Conservation (phyloP, 73 alveolate genomes). For the Tetrahymena elliotti region DNA sequence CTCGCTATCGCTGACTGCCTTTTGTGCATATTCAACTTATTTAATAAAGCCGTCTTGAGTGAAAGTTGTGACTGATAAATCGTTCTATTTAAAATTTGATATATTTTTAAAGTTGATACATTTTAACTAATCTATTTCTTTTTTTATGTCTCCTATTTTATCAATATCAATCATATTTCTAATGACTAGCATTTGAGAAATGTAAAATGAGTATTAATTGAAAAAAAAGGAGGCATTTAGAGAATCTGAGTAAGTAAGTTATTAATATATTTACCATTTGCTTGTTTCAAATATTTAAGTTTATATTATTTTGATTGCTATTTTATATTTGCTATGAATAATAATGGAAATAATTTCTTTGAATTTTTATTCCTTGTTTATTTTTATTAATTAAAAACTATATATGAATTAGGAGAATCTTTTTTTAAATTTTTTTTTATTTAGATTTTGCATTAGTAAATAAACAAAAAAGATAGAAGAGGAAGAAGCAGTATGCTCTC, state of each 20-base stretch:
- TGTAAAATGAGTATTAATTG: no score
- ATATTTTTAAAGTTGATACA: not conserved
- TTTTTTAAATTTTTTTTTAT: not conserved
- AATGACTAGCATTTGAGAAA: not conserved
- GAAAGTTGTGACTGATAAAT: not conserved
- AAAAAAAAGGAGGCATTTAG: not conserved
- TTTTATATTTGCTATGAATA: not conserved
- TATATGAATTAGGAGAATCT: not conserved
- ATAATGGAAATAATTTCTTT: not conserved
- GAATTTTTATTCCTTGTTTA: not conserved
- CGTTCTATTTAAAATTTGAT: not conserved
- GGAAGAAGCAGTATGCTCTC: conserved; percentile 1
- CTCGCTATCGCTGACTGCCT: not conserved
- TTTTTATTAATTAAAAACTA: not conserved
- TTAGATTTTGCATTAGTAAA: not conserved
- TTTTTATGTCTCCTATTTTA: not conserved
- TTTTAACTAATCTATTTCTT: not conserved
- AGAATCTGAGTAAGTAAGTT: not conserved
- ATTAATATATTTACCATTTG: not conserved
- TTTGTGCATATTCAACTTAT: not conserved
- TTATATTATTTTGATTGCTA: not conserved
- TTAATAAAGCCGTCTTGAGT: not conserved
- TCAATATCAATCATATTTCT: not conserved
- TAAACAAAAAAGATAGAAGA: not conserved
- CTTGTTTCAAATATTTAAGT: not conserved